Evolutionary conservation across 2,329 filamentous ascomycete genomes (phyloP), one percentile per base, ranked within the genome.

Genomic region (Apiospora rasikravindrae): DNA sequence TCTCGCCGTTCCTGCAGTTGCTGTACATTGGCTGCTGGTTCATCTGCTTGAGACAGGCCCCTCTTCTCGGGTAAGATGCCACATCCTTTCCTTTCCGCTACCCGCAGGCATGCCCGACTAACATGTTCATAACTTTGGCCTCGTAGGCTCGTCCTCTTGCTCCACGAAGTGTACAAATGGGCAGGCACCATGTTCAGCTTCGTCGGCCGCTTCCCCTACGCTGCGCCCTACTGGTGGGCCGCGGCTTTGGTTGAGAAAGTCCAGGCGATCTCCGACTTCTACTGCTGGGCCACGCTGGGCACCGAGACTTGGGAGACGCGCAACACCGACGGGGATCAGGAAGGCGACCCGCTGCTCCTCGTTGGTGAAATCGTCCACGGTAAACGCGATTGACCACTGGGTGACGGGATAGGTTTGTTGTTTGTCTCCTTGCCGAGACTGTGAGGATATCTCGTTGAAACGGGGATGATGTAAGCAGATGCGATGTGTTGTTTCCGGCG

Each of bases 301-400:
- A 67, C 64, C 37, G 64, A 67, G 42, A 37, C 10, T 14, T 67
- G 64, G 64, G 42, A 42, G 37, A 67, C 64, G 37, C n/a, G 64
- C n/a, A 67, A 67, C 22, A 44, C 33, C 29, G 64, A 67, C 64
- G 51, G 51, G 14, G 51, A 57, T 13, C 51, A 57, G 24, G 51
- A 57, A 26, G 14, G 14, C 11, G 1, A 16, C 7, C 26, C 26
- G 26, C 14, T 7, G 51, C 51, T 33, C 4, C 14, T 57, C 1
- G 13, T 57, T 4, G 26, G 33, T 8, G 51, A 57, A 14, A 13
- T 57, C 19, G 26, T 57, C 7, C 47, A 49, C 22, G 47, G 47
- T 11, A 49, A 24, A 49, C 4, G 7, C n/a, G 22, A 11, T 22
- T 49, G 24, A 7, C 6, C 47, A 49, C 47, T 19, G 44, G 16